Evolutionary conservation across 345 rosid species (phyloP).

Genomic region (Citrus sinensis): DNA sequence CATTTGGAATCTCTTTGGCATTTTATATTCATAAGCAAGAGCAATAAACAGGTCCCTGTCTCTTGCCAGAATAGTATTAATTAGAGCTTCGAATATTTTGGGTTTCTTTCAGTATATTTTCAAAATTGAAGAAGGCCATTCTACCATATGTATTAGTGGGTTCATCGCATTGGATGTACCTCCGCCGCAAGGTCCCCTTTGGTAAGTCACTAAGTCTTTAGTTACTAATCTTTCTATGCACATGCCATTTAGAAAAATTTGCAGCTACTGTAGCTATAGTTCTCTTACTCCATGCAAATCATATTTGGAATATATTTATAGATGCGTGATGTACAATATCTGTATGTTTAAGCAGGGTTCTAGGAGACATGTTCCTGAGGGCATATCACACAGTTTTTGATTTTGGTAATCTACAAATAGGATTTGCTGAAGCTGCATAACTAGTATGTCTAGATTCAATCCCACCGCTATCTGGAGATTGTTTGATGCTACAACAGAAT

Average conservation of each 20-base stretch:
- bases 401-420: constrained; percentile 42
- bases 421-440: constrained; percentile 49
- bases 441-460: background rate
- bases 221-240: background rate
- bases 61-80: background rate
- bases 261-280: background rate
- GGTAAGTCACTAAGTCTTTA: constrained; percentile 24
- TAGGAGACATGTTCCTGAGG: constrained; percentile 53
- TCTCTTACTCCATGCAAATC: background rate
- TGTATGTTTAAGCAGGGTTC: constrained; percentile 36
- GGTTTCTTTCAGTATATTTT: constrained; percentile 35
- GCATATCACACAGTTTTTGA: constrained; percentile 62
- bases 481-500: background rate
- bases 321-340: background rate
- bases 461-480: background rate
- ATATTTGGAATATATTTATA: background rate
- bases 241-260: background rate
- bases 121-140: constrained; percentile 29
- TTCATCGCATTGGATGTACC: constrained; percentile 45
- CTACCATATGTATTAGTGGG: constrained; percentile 46
- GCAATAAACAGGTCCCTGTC: background rate
- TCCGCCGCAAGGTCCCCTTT: constrained; percentile 54
- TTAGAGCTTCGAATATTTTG: background rate
- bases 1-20: background rate
- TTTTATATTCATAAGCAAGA: background rate